Conservation (phyloP, 1,284 basidiomycete genomes). For the Trametes hirsuta region DNA sequence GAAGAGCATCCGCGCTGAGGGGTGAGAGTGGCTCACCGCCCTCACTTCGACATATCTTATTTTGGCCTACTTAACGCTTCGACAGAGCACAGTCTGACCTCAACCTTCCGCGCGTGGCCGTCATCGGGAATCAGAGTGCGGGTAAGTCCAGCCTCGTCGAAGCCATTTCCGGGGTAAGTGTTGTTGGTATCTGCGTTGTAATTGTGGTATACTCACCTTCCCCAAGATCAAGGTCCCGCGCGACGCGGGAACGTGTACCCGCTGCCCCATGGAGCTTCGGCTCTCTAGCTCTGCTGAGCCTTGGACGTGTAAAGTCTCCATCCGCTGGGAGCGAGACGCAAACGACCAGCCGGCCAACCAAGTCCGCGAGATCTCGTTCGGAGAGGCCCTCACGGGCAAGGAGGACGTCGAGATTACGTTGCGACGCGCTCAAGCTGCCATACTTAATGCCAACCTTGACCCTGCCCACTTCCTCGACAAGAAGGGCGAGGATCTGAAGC, state of each 20-base stretch:
- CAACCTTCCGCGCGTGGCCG: slow-evolving; percentile 20
- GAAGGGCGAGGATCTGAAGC: slow-evolving; percentile 26
- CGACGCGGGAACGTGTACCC: slow-evolving; percentile 29
- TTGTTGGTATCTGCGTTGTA: not conserved
- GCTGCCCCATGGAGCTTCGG: slow-evolving; percentile 33
- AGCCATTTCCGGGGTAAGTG: slow-evolving; percentile 53
- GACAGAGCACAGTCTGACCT: not conserved
- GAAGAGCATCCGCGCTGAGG: slow-evolving; percentile 8
- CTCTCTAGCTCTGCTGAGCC: slow-evolving; percentile 21
- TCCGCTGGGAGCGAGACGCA: slow-evolving; percentile 31
- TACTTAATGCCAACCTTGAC: slow-evolving; percentile 41
- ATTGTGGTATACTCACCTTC: not conserved
- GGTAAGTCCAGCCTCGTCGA: slow-evolving; percentile 48
- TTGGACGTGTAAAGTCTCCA: slow-evolving; percentile 38
- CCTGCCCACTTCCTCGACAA: slow-evolving; percentile 30
- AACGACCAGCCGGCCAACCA: slow-evolving; percentile 25
- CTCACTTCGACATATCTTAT: not conserved
- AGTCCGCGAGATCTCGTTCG: slow-evolving; percentile 41
- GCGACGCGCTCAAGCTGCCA: slow-evolving; percentile 48
- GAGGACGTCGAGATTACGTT: slow-evolving; percentile 43
- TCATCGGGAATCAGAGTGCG: slow-evolving; percentile 32
- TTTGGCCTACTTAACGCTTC: not conserved
- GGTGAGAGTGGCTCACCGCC: slow-evolving; percentile 1
- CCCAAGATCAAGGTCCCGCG: slow-evolving; percentile 25
- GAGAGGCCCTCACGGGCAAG: slow-evolving; percentile 37